Evolutionary conservation across 805 yeast species (phyloP), one percentile per base, ranked within the genome.

Genomic region (Starmerella sirachaensis): DNA sequence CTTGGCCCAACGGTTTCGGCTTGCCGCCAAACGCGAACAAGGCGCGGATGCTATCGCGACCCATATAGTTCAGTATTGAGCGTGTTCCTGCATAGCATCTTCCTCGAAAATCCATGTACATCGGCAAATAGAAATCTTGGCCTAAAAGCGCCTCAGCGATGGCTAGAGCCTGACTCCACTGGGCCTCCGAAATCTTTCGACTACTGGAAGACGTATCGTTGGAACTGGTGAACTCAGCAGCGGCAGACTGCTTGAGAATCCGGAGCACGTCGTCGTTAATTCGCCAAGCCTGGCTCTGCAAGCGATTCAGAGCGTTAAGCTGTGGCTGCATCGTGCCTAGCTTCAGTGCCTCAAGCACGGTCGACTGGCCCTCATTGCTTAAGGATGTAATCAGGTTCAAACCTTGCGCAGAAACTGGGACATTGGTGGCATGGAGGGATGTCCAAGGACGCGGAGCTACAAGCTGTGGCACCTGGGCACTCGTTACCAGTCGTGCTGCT

Each of bases 81-180:
- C 72, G 54, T 1, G 79, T 77, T 48, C 73, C 72, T 2, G 79
- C 77, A 40, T 43, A 43, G 6, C 42, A 84, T 57, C 79, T 62
- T 17, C 80, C 79, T 45, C 80, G 59, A 53, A 74, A 74, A 48
- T 74, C 80, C 27, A 74, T 62, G 43, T 72, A 74, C 55, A 73
- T 78, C 9, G 80, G 80, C 51, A 74, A 65, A 52, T 65, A 73
- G 48, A 74, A 65, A 26, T 59, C 52, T 43, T 73, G 78, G 3
- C 75, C 76, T 17, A 78, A 62, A 59, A 78, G 85, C 0, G 94
- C 94, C 48, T 96, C 69, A 0, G 98, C 96, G 52, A 91, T 84
- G 58, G 85, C 96, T 37, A 91, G 60, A 53, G 81, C 83, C 55
- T 83, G 84, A 52, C 81, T 80, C 48, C 78, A 67, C 34, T 37